Evolutionary conservation across 306 rosid genomes (phyloP).

Genomic region (Senna tora): DNA sequence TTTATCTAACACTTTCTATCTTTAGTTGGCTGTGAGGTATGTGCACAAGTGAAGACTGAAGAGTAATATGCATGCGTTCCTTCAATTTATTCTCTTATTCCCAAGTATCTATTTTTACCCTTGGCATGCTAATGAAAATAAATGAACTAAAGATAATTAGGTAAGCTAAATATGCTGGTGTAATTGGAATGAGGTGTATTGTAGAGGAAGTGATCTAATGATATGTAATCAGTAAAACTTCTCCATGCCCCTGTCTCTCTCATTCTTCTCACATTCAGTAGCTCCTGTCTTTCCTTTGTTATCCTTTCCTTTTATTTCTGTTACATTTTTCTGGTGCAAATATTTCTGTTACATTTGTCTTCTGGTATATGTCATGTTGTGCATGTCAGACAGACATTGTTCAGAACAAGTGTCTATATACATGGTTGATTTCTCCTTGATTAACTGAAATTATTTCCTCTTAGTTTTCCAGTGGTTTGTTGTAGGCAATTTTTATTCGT

Average conservation of each 20-base stretch:
- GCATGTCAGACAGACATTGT: neutral
- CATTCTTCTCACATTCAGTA: neutral
- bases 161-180: constrained; percentile 23
- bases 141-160: constrained; percentile 9
- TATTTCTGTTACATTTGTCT: neutral
- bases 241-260: neutral
- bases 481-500: constrained; percentile 28
- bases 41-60: constrained; percentile 7
- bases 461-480: constrained; percentile 20
- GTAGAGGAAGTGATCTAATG: constrained; percentile 22
- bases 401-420: neutral
- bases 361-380: neutral
- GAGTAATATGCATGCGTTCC: constrained; percentile 12
- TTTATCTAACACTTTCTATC: constrained; percentile 30
- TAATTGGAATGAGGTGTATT: constrained; percentile 34
- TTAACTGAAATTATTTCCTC: constrained; percentile 1
- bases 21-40: neutral
- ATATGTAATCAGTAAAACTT: neutral
- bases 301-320: neutral
- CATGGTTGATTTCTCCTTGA: neutral
- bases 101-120: neutral
- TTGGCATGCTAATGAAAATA: constrained; percentile 12
- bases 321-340: too few species aligned
- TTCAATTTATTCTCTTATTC: constrained; percentile 32
- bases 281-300: neutral